phyloP scores from a whole-genome alignment of 768 basidiomycete species.

The Neoboletus brunneissimus region DNA sequence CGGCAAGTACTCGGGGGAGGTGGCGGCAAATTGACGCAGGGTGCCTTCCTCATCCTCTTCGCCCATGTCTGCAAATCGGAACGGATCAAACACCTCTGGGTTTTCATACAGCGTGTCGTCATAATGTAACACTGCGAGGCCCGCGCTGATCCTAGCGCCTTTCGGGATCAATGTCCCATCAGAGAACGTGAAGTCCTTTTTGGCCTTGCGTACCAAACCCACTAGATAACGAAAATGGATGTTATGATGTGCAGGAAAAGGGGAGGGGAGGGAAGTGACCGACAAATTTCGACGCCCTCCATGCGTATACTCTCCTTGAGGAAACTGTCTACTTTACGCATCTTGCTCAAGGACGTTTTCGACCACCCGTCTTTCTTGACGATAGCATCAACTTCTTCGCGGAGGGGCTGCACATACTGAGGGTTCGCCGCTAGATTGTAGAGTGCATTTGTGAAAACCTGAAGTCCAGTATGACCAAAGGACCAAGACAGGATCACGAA shows the following conservation, averaged over 20 bases:
- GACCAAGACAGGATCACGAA: no score
- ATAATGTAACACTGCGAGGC: not conserved
- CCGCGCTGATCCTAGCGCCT: constrained; percentile 18
- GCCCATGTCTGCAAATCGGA: constrained; percentile 42
- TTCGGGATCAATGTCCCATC: constrained; percentile 35
- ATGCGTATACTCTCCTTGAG: constrained; percentile 34
- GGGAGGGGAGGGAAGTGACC: not conserved
- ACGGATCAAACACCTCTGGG: constrained; percentile 41
- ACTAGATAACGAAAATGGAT: constrained; percentile 11
- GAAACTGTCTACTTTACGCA: constrained; percentile 40
- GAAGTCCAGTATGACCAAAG: not conserved
- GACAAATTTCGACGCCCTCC: constrained; percentile 18
- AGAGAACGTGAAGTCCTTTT: constrained; percentile 32
- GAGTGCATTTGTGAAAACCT: not conserved
- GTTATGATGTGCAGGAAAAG: not conserved
- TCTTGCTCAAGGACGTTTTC: constrained; percentile 16
- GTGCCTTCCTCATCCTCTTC: constrained; percentile 31
- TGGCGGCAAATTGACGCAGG: constrained; percentile 36
- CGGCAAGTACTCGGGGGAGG: constrained; percentile 29
- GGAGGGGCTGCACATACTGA: constrained; percentile 25
- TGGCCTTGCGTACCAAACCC: constrained; percentile 30
- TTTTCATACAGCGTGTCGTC: constrained; percentile 28
- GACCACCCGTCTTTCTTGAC: not conserved
- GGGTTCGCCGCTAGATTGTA: not conserved
- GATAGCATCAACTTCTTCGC: constrained; percentile 33